Conservation (phyloP, 192 early-diverging fungal species). For the Gamsiella multidivaricata region DNA sequence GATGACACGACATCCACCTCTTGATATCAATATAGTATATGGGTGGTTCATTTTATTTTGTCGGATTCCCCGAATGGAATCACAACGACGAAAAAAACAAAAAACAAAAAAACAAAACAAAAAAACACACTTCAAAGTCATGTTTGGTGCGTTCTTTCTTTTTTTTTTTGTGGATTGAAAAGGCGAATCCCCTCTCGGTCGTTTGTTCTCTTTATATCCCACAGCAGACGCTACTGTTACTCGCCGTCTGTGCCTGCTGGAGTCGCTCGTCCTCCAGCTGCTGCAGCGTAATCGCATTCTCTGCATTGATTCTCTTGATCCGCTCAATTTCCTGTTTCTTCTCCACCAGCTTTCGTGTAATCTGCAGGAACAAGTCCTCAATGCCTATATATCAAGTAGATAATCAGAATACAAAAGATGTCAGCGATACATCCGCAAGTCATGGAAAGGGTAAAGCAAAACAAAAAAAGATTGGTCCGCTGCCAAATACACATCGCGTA, state of each 20-base stretch:
- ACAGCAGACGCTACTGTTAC: constrained; percentile 39
- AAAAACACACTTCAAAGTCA: too few species aligned
- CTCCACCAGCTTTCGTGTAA: constrained; percentile 61
- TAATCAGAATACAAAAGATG: background rate
- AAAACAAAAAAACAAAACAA: background rate
- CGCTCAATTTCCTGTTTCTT: constrained; percentile 51
- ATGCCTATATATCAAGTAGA: constrained; percentile 37
- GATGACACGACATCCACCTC: too few species aligned
- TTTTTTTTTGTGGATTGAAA: too few species aligned
- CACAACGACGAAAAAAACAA: constrained; percentile 17
- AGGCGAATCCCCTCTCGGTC: too few species aligned
- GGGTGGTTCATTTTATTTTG: background rate
- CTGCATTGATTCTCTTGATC: constrained; percentile 43
- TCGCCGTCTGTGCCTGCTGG: constrained; percentile 40
- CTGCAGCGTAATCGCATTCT: constrained; percentile 54
- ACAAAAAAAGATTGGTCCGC: too few species aligned
- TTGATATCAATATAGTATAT: too few species aligned
- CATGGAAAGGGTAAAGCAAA: too few species aligned
- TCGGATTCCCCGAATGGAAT: too few species aligned
- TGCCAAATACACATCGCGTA: background rate
- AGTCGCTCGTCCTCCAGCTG: constrained; percentile 50
- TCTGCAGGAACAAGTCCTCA: constrained; percentile 65
- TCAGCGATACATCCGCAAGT: too few species aligned
- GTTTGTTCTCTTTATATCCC: constrained; percentile 40
- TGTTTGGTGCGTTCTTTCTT: too few species aligned